phyloP scores from a whole-genome alignment of 208 protist genomes.

The Herpetomonas tarakana region DNA sequence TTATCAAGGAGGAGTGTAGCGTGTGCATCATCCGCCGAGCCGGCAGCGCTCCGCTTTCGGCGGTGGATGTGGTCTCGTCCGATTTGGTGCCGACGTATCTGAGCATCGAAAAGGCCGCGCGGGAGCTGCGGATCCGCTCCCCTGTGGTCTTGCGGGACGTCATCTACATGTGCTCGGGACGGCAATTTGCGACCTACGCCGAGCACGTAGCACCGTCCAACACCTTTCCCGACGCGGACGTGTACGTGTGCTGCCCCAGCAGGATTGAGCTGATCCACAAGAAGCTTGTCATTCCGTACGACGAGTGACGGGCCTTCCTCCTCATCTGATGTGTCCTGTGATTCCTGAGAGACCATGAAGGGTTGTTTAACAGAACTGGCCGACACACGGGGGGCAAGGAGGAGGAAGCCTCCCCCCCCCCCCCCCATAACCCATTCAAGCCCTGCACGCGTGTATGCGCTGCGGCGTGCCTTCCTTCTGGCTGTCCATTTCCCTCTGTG shows the following conservation, averaged over 20 bases:
- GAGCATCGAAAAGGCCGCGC: constrained; percentile 56
- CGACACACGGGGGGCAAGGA: too few species aligned
- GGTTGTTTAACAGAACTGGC: too few species aligned
- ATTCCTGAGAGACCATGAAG: too few species aligned
- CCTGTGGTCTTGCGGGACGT: constrained; percentile 62
- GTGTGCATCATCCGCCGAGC: constrained; percentile 49
- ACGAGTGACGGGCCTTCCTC: too few species aligned
- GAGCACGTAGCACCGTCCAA: constrained; percentile 42
- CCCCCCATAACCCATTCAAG: too few species aligned
- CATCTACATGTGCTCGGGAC: constrained; percentile 74
- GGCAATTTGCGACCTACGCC: constrained; percentile 51
- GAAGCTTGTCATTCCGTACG: constrained; percentile 46
- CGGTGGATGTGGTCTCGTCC: constrained; percentile 43
- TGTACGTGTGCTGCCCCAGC: constrained; percentile 80
- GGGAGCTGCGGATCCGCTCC: constrained; percentile 29
- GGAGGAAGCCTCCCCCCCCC: too few species aligned
- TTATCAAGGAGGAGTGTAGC: constrained; percentile 41
- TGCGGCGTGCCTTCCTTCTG: too few species aligned
- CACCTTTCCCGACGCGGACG: constrained; percentile 69
- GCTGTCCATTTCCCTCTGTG: constrained; percentile 5
- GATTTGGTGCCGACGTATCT: constrained; percentile 52
- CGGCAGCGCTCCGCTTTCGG: constrained; percentile 27
- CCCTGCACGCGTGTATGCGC: too few species aligned
- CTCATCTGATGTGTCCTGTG: too few species aligned
- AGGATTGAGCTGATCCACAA: constrained; percentile 45